Conservation (phyloP, 148 eudicot genomes). For the Amaranthus palmeri region DNA sequence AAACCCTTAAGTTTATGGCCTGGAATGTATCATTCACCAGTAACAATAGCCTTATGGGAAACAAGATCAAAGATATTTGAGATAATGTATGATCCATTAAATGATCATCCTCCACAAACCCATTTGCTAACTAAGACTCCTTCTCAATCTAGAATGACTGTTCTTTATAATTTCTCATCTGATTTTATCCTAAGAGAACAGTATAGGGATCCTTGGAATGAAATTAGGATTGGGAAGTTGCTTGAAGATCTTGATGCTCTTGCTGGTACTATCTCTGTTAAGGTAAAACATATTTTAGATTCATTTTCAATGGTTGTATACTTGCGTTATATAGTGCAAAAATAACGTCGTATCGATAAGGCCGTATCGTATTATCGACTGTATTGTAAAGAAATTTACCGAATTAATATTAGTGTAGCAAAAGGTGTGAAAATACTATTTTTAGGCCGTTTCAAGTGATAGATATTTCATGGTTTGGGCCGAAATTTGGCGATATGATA, state of each 20-base stretch:
- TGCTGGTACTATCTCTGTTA: slow-evolving; percentile 96
- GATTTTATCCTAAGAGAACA: slow-evolving; percentile 88
- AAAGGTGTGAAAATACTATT: too few relatives aligned
- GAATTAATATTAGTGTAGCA: too few relatives aligned
- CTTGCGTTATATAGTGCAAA: background rate
- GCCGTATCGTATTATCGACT: too few relatives aligned
- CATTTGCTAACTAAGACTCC: slow-evolving; percentile 64
- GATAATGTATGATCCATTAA: slow-evolving; percentile 57
- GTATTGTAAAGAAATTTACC: too few relatives aligned
- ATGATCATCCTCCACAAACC: slow-evolving; percentile 74
- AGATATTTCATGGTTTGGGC: too few relatives aligned
- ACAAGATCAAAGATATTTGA: slow-evolving; percentile 71
- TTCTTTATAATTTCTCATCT: slow-evolving; percentile 67
- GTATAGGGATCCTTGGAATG: slow-evolving; percentile 93
- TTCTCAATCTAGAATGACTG: slow-evolving; percentile 52
- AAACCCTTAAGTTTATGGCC: slow-evolving; percentile 89
- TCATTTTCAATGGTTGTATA: background rate
- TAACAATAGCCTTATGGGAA: slow-evolving; percentile 93
- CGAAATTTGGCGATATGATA: too few relatives aligned
- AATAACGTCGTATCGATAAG: too few relatives aligned
- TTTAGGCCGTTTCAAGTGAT: too few relatives aligned
- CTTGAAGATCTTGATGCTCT: slow-evolving; percentile 98
- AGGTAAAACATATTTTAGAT: slow-evolving; percentile 37
- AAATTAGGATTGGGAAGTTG: slow-evolving; percentile 88
- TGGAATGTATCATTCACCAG: slow-evolving; percentile 98